A percentile compares a stretch with the other conserved stretches of the same genome.
Conservation (phyloP, 306 rosid genomes). For the Lathyrus oleraceus region DNA sequence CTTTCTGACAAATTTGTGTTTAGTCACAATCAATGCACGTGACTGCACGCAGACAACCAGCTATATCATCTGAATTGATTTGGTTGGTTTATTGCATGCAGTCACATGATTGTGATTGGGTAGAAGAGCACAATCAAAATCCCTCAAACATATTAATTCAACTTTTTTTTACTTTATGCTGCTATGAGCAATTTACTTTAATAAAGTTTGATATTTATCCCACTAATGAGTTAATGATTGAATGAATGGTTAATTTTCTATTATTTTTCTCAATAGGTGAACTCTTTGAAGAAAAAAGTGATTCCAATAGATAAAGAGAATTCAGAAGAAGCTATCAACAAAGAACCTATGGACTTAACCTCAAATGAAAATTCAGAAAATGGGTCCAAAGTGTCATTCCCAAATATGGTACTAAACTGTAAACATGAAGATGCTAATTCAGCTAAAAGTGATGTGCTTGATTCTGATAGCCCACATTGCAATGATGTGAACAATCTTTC, state of each 20-base stretch:
- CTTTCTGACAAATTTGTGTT: not conserved
- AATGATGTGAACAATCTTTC: slow-evolving; percentile 35
- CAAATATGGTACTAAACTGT: slow-evolving; percentile 45
- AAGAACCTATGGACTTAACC: slow-evolving; percentile 42
- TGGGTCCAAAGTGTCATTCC: slow-evolving; percentile 40
- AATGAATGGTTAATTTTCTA: slow-evolving; percentile 16
- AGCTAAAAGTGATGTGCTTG: slow-evolving; percentile 69
- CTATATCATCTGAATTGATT: not conserved
- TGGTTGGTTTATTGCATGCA: too few species aligned
- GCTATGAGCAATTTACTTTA: slow-evolving; percentile 23
- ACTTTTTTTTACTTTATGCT: slow-evolving; percentile 39
- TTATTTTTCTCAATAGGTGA: slow-evolving; percentile 45
- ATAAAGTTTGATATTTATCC: slow-evolving; percentile 36
- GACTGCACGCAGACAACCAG: too few species aligned
- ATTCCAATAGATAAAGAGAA: slow-evolving; percentile 47
- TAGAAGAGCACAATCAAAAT: too few species aligned
- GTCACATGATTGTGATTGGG: too few species aligned
- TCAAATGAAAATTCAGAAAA: slow-evolving; percentile 44
- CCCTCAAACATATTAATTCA: not conserved
- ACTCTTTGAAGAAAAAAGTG: slow-evolving; percentile 58
- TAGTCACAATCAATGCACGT: too few species aligned
- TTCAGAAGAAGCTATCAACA: slow-evolving; percentile 36
- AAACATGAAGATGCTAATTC: slow-evolving; percentile 88
- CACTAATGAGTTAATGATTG: slow-evolving; percentile 37
- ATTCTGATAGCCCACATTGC: slow-evolving; percentile 66